Evolutionary conservation across 148 eudicot species (phyloP).

Genomic region (Amaranthus cruentus): DNA sequence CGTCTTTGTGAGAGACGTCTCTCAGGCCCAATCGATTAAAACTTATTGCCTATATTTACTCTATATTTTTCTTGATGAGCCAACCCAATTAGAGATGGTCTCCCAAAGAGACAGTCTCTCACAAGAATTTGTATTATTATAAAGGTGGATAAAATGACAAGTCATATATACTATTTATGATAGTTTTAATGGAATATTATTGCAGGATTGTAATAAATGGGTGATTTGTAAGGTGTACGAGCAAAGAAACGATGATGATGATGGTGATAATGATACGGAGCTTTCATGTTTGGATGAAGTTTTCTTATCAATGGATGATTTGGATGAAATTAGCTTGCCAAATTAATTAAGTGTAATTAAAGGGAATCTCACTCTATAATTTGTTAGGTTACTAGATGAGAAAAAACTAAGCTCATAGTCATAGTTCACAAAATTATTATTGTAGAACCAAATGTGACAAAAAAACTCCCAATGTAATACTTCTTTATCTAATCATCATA

Average conservation of each 20-base stretch:
- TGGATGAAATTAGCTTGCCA: conserved; percentile 76
- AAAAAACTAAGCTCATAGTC: conserved; percentile 5
- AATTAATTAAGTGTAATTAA: conserved; percentile 25
- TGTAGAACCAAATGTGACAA: conserved; percentile 8
- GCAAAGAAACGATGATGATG: conserved; percentile 34
- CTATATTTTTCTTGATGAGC: too few relatives aligned
- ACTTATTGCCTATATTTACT: too few relatives aligned
- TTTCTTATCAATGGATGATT: conserved; percentile 77
- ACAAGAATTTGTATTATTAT: too few relatives aligned
- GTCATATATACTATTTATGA: neutral
- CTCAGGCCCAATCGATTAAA: too few relatives aligned
- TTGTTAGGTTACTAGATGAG: conserved; percentile 6
- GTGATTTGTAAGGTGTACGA: conserved; percentile 81
- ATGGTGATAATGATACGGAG: conserved; percentile 44
- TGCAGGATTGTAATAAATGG: conserved; percentile 77
- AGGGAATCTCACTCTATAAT: neutral
- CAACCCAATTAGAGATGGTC: too few relatives aligned
- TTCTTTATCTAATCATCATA: conserved; percentile 17
- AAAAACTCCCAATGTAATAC: conserved; percentile 14
- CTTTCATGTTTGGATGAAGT: conserved; percentile 93
- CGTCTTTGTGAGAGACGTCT: too few relatives aligned
- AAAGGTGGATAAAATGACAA: neutral
- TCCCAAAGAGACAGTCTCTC: too few relatives aligned
- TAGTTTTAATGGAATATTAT: neutral
- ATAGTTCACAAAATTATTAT: conserved; percentile 5